Base-by-base conservation (phyloP, 768 basidiomycete genomes). In the Suillus hirtellus region DNA sequence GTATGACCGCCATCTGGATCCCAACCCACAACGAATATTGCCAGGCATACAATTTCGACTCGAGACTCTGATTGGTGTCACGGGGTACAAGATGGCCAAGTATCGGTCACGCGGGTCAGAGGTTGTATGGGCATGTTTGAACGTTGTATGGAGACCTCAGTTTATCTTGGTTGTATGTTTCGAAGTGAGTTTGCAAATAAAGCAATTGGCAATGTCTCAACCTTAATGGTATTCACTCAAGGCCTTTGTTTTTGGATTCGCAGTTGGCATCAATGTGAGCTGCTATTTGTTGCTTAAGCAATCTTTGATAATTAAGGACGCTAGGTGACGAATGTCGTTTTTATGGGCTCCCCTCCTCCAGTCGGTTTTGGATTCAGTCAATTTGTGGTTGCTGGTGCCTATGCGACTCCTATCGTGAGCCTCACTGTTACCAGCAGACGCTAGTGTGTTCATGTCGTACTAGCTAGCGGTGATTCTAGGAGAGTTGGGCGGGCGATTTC, bases 281-380 rank as follows among this genome's bases (percentile, higher is more conserved):
- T 53, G 52, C 17, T 53, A 4, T 53, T 53, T 34, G 52, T n/a
- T 35, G 11, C 19, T 35, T 7, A 12, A 8, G 44, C 5, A 9
- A 21, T 2, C 9, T 6, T 35, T 27, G 10, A 31, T 34, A n/a
- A 6, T 38, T n/a, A 53, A 53, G 19, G 11, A 34, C 21, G 7
- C 4, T 61, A 85, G 79, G 82, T 83, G 21, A 87, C 86, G 7
- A 84, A 83, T 47, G 83, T 80, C 0, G 82, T 85, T 6, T 86
- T 86, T 71, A 71, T 86, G 5, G 84, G 80, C 4, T 73, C 75
- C 1, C 81, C 82, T 0, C 66, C 74, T 0, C 84, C 84, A 0
- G 64, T 73, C 5, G 85, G 84, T 1, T 86, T 80, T 61, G 83
- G 81, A 1, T 82, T 80, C 70, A 74, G 65, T 42, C 76, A 74